Conservation (phyloP, 495 filamentous ascomycete species). For the Penicillium turbatum region DNA sequence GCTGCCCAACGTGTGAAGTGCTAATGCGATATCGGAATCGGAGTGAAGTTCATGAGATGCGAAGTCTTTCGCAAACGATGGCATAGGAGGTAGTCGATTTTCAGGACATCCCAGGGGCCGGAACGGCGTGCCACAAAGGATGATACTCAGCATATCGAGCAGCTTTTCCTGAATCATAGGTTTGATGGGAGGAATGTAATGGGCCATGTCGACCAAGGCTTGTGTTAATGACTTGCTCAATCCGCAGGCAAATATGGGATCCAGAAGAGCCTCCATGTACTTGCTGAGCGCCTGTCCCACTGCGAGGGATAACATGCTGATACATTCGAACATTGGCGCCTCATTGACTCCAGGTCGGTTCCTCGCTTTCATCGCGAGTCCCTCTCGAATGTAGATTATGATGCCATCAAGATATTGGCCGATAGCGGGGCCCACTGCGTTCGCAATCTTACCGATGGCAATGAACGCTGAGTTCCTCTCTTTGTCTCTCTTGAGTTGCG, state of each 20-base stretch:
- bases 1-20: conserved; percentile 86
- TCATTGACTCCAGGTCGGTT: conserved; percentile 68
- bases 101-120: conserved; percentile 85
- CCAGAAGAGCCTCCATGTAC: conserved; percentile 92
- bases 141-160: conserved; percentile 89
- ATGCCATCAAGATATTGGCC: conserved; percentile 94
- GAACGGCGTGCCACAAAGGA: conserved; percentile 87
- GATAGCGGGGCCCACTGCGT: conserved; percentile 87
- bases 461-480: conserved; percentile 90
- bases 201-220: conserved; percentile 94
- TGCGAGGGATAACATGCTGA: conserved; percentile 91
- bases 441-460: conserved; percentile 93
- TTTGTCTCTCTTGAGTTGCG: conserved; percentile 91
- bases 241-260: conserved; percentile 95
- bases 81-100: conserved; percentile 58
- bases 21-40: conserved; percentile 86
- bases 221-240: conserved; percentile 89
- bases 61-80: conserved; percentile 81
- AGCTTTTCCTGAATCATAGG: conserved; percentile 87
- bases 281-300: conserved; percentile 96
- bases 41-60: conserved; percentile 62
- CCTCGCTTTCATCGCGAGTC: conserved; percentile 76
- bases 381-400: conserved; percentile 85
- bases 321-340: conserved; percentile 94
- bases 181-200: conserved; percentile 95